Conservation (phyloP, 2,329 filamentous ascomycete genomes). For the Teratosphaeria viscida region DNA sequence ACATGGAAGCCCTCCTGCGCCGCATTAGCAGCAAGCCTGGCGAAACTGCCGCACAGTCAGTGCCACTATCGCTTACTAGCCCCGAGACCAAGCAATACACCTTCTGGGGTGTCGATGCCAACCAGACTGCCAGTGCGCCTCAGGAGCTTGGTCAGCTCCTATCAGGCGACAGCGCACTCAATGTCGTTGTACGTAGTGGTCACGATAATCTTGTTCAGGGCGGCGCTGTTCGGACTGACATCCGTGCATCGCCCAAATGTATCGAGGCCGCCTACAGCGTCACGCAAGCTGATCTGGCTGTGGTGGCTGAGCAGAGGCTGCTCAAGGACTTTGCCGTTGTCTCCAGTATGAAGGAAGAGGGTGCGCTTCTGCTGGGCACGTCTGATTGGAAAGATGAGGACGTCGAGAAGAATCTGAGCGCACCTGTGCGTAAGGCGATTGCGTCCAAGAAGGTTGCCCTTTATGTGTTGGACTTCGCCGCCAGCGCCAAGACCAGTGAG, state of each 20-base stretch:
- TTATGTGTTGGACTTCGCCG: conserved; percentile 62
- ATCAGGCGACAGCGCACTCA: conserved; percentile 49
- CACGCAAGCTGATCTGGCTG: conserved; percentile 65
- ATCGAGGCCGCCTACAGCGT: conserved; percentile 78
- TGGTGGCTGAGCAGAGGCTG: conserved; percentile 70
- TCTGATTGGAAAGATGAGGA: conserved; percentile 78
- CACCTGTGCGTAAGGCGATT: conserved; percentile 58
- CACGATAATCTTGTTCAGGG: conserved; percentile 59
- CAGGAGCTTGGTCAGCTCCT: conserved; percentile 50
- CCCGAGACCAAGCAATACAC: conserved; percentile 65
- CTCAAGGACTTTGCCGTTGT: conserved; percentile 68
- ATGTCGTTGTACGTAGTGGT: conserved; percentile 48
- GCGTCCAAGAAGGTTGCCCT: conserved; percentile 61
- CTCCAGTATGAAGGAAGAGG: conserved; percentile 57
- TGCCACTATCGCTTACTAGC: conserved; percentile 34
- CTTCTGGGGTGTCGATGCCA: conserved; percentile 86
- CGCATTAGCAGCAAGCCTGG: conserved; percentile 33
- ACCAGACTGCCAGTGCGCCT: conserved; percentile 55
- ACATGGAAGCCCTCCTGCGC: conserved; percentile 39
- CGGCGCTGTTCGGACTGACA: conserved; percentile 71
- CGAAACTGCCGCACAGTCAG: conserved; percentile 26
- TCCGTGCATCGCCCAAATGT: conserved; percentile 71
- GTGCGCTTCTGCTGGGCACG: conserved; percentile 65
- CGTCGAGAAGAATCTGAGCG: conserved; percentile 73
- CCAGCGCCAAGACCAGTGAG: conserved; percentile 57